Percentiles rank a stretch among this genome's conserved stretches.
phyloP scores from a whole-genome alignment of 768 basidiomycete species.

The Hirschioporus abietinus region DNA sequence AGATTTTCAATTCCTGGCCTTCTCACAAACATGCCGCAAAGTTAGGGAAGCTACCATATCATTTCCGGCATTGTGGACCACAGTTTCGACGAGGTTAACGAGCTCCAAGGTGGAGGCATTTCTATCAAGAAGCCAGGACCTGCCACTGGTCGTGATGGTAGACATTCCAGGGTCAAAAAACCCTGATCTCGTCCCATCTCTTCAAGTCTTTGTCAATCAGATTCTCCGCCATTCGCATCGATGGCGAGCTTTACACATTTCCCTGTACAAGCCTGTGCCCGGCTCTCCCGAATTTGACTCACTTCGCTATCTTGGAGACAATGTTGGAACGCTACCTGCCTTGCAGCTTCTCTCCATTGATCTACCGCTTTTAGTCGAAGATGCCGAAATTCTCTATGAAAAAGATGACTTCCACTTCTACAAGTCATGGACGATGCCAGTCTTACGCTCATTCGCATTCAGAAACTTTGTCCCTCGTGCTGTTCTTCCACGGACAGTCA shows the following conservation, averaged over 20 bases:
- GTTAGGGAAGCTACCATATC: neutral
- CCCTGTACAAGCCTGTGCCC: neutral
- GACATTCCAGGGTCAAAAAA: neutral
- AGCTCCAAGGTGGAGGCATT: neutral
- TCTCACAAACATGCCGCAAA: neutral
- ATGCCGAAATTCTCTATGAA: neutral
- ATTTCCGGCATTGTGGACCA: neutral
- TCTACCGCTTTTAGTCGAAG: neutral
- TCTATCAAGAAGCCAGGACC: neutral
- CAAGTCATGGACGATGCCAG: neutral
- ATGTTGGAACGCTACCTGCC: neutral
- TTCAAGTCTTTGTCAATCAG: neutral
- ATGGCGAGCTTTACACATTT: neutral
- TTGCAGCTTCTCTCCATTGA: neutral
- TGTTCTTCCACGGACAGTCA: neutral
- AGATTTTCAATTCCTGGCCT: neutral
- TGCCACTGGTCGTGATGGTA: neutral
- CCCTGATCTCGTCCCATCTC: neutral
- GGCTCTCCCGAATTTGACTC: neutral
- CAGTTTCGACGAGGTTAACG: neutral
- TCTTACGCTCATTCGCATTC: neutral
- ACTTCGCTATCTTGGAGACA: neutral
- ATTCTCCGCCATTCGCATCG: neutral
- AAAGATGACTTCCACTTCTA: neutral
- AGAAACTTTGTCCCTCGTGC: neutral